Percentiles rank a stretch among this genome's conserved stretches.
phyloP scores from a whole-genome alignment of 2,329 filamentous ascomycete species.

The Achaetomium macrosporum region DNA sequence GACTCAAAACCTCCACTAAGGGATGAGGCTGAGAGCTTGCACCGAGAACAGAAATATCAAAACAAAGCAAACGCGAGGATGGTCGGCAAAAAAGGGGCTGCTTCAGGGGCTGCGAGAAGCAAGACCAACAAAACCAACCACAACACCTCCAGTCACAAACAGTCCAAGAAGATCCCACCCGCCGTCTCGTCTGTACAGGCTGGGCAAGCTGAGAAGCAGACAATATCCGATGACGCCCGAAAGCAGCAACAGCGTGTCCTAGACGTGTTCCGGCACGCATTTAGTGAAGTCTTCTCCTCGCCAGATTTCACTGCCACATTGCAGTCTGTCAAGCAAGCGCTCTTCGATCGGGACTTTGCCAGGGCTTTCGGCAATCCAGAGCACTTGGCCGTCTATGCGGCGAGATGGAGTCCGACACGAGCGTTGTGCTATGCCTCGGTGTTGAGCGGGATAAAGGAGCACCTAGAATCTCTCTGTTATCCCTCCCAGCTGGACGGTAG shows the following conservation, averaged over 20 bases:
- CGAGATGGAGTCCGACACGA: constrained; percentile 83
- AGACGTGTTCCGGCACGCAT: constrained; percentile 64
- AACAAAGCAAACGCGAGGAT: constrained; percentile 1
- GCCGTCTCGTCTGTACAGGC: neutral
- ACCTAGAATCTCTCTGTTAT: constrained; percentile 28
- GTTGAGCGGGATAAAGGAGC: constrained; percentile 35
- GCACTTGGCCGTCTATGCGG: constrained; percentile 74
- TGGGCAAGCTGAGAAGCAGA: neutral
- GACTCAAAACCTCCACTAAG: constrained; percentile 5
- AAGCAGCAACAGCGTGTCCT: constrained; percentile 43
- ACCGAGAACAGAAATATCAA: constrained; percentile 13
- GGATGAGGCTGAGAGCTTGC: constrained; percentile 9
- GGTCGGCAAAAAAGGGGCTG: constrained; percentile 3
- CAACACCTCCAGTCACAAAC: neutral
- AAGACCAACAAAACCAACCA: neutral
- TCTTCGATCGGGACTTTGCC: constrained; percentile 81
- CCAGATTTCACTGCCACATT: constrained; percentile 50
- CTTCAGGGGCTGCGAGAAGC: neutral
- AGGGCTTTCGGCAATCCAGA: constrained; percentile 68
- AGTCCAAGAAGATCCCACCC: neutral
- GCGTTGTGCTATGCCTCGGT: constrained; percentile 71
- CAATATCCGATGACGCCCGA: constrained; percentile 1
- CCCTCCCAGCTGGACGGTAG: neutral
- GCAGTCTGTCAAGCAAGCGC: constrained; percentile 77
- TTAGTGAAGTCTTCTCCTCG: constrained; percentile 45